Evolutionary conservation across 306 rosid genomes (phyloP), one percentile per base, ranked within the genome.

Genomic region (Comarum palustre): DNA sequence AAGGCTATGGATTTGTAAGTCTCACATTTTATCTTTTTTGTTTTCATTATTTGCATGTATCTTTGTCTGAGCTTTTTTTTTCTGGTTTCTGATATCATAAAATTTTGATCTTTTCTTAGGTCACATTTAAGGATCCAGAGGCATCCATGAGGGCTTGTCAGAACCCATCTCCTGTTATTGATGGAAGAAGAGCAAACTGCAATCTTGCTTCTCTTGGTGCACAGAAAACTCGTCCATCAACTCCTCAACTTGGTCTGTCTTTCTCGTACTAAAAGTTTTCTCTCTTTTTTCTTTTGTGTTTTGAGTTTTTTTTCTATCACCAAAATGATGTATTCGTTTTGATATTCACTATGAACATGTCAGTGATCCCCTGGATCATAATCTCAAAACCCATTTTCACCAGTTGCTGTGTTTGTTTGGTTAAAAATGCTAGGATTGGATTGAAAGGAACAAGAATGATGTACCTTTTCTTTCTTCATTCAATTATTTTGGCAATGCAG

Each of bases 1-100:
- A 93, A 81, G 98, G 98, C 36, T 93, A 93, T 63, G 98, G 98
- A 77, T 93, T 93, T 87, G 98, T 93, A 93, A 84, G 92, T 66
- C n/a, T 69, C 4, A 0, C 75, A 64, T 10, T 24, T 25, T 66
- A 1, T 0, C 67, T 68, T 10, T 24, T 32, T 41, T 59, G 62
- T 75, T 20, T 66, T 31, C 47, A 52, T 55, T 27, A 67, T 4
- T 72, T 71, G 66, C n/a, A 20, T 43, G 66, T 69, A 31, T 46
- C n/a, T 57, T 16, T 64, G 31, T 34, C 48, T 61, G 12, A 34
- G 57, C 6, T 27, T 45, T 36, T 42, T 27, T 45, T 36, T 42
- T 54, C 22, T 54, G 39, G 55, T 68, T 39, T 54, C 47, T 78
- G 80, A 79, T 79, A 32, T 62, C 67, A 62, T 62, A 31, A 32